phyloP scores from a whole-genome alignment of 768 basidiomycete genomes.

The Rhodotorula paludigena region DNA sequence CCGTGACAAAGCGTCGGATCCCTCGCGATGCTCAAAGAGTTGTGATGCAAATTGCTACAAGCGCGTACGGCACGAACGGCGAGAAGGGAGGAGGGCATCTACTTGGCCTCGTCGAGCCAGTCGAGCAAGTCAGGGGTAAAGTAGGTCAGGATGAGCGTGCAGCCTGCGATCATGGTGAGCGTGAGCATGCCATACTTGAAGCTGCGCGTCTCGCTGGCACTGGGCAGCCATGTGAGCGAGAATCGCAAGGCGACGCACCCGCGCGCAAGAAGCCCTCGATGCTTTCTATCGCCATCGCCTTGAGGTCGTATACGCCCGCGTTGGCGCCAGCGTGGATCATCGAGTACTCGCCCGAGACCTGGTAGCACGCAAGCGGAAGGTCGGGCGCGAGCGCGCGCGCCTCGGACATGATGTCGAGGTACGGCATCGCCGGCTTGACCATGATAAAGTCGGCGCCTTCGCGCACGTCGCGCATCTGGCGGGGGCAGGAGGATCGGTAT shows the following conservation, averaged over 20 bases:
- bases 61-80: too few species aligned
- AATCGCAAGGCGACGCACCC: conserved; percentile 50
- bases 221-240: neutral
- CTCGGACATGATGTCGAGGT: conserved; percentile 92
- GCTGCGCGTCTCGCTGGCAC: too few species aligned
- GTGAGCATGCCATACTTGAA: too few species aligned
- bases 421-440: conserved; percentile 95
- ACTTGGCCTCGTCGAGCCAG: conserved; percentile 40
- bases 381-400: conserved; percentile 69
- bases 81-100: neutral
- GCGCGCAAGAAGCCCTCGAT: conserved; percentile 87
- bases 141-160: conserved; percentile 84
- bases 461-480: conserved; percentile 71
- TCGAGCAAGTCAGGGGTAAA: conserved; percentile 96
- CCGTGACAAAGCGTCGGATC: too few species aligned
- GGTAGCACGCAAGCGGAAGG: conserved; percentile 92
- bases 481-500: conserved; percentile 6
- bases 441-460: conserved; percentile 99
- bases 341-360: conserved; percentile 95
- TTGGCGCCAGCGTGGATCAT: conserved; percentile 92
- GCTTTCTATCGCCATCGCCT: conserved; percentile 89
- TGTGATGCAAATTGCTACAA: too few species aligned
- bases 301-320: conserved; percentile 88
- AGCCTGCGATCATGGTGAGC: too few species aligned
- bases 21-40: too few species aligned